Percentiles rank a stretch among this genome's conserved stretches.
Evolutionary conservation across 257 asterid genomes (phyloP).

Genomic region (Solanum pimpinellifolium): DNA sequence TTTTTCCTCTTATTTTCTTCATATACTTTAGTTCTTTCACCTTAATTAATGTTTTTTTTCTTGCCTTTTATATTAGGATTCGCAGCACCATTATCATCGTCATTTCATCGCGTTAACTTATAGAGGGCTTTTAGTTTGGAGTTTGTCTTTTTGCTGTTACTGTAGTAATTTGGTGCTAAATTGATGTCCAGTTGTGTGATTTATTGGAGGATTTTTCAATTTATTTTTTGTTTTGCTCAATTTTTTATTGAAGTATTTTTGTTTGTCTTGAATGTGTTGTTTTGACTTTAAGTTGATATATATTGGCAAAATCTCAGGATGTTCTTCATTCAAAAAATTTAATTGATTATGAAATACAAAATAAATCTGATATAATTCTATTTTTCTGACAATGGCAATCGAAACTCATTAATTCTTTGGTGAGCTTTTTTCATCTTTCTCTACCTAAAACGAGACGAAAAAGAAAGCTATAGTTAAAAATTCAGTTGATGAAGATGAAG

Average conservation of each 20-base stretch:
- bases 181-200: neutral
- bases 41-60: neutral
- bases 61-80: neutral
- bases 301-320: neutral
- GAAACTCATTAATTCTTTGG: neutral
- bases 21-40: neutral
- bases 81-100: neutral
- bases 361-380: neutral
- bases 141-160: neutral
- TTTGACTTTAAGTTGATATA: neutral
- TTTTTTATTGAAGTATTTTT: neutral
- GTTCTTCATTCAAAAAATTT: neutral
- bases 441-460: neutral
- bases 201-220: neutral
- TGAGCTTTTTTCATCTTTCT: neutral
- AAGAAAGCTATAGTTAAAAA: neutral
- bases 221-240: neutral
- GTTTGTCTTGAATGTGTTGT: neutral
- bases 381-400: neutral
- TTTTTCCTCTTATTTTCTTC: neutral
- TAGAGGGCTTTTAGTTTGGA: neutral
- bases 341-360: neutral
- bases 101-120: neutral
- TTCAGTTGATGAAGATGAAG: neutral
- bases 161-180: neutral